phyloP scores from a whole-genome alignment of 768 basidiomycete genomes.

The Daedaleopsis nitida region DNA sequence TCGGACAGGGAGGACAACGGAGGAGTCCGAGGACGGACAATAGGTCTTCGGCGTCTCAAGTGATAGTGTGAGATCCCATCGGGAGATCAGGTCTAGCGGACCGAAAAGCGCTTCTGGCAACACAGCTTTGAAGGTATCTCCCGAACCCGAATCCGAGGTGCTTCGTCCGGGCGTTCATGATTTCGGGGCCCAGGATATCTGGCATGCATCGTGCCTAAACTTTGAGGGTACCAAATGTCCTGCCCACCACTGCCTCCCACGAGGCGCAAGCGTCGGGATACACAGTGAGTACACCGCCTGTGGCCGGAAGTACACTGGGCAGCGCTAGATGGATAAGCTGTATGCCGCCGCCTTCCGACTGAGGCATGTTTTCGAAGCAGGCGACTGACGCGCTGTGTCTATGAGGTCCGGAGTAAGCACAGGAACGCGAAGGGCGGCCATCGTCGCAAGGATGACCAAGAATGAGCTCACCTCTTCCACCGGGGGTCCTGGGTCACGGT shows the following conservation, averaged over 20 bases:
- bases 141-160: not conserved
- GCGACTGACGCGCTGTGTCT: not conserved
- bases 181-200: not conserved
- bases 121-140: not conserved
- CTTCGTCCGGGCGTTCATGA: not conserved
- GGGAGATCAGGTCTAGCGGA: not conserved
- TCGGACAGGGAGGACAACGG: not conserved
- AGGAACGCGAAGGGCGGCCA: not conserved
- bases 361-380: not conserved
- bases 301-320: not conserved
- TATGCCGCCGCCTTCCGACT: not conserved
- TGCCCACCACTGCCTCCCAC: not conserved
- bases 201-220: not conserved
- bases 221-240: not conserved
- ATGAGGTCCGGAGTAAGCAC: not conserved
- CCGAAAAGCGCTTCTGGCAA: not conserved
- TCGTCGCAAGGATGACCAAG: not conserved
- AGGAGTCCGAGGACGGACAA: slow-evolving; percentile 7
- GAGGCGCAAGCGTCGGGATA: not conserved
- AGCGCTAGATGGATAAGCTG: not conserved
- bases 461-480: too few species aligned
- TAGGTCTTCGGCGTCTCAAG: not conserved
- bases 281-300: not conserved
- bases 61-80: not conserved
- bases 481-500: too few species aligned